Base-by-base conservation (phyloP, 1,284 basidiomycete species). In the Dichomitus squalens region DNA sequence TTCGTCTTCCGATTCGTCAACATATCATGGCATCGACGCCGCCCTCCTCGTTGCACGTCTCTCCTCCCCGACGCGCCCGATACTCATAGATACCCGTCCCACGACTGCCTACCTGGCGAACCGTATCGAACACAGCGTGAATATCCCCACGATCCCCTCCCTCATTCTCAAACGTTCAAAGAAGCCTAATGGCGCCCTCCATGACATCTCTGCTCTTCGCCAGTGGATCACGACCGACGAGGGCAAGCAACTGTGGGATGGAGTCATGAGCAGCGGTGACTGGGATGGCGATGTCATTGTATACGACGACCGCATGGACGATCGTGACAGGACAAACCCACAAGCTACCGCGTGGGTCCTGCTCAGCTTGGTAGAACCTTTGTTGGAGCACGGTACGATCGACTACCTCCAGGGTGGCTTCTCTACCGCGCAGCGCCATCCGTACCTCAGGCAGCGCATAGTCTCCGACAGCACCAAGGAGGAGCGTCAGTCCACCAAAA, bases 141-240 rank as follows among this genome's bases (percentile, higher is more conserved):
- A 93, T 72, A 79, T 95, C 25, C 59, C 54, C 53, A 87, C 89
- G 36, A 90, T 95, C 53, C 92, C 93, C 0, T 88, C 90, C 23
- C 83, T 95, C 66, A 92, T 95, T 66, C 83, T 93, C 65, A 93
- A 93, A 72, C 86, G 93, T n/a, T 87, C 83, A 60, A 80, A 83
- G 53, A 90, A 89, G 68, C 82, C 86, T 7, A 83, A 80, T 21
- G 81, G 80, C 35, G 82, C 81, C 4, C 83, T 89, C 63, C 81
- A 83, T 38, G 82, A 80, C 31, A 79, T 93, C 61, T 81, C 86
- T 59, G 79, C 85, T 0, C 74, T 95, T 46, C 83, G 86, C 43
- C 85, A 89, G 61, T 95, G 87, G 70, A 84, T 94, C 64, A 91
- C 88, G 7, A 91, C 90, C 0, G 85, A 90, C 38, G 74, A 81